Conservation (phyloP, 805 yeast species). For the Zygosaccharomyces bailii region DNA sequence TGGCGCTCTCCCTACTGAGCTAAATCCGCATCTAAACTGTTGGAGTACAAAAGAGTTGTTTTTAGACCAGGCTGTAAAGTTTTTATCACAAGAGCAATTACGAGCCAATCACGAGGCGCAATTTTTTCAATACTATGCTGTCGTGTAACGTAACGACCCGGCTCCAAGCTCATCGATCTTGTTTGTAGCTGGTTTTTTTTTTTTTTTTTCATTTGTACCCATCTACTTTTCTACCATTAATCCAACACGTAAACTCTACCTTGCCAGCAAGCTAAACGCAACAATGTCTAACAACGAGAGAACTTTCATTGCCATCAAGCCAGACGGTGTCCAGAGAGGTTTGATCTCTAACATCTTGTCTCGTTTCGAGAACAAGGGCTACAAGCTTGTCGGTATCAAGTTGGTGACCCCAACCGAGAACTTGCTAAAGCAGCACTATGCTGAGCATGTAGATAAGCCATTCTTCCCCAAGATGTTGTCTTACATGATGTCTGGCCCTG, state of each 20-base stretch:
- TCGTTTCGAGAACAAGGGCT: conserved; percentile 97
- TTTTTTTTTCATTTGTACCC: neutral
- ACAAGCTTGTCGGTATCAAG: conserved; percentile 94
- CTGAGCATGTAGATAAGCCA: conserved; percentile 92
- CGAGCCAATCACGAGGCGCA: conserved; percentile 6
- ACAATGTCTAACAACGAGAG: conserved; percentile 52
- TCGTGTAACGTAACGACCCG: neutral
- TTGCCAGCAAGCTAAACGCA: neutral
- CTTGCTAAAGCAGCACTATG: conserved; percentile 89
- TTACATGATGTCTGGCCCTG: conserved; percentile 98
- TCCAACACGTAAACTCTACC: neutral
- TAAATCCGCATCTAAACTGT: conserved; percentile 35
- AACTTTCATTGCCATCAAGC: conserved; percentile 92
- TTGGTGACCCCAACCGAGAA: conserved; percentile 82
- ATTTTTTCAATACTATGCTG: too few relatives aligned
- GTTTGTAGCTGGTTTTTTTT: neutral
- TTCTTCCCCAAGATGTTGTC: conserved; percentile 95
- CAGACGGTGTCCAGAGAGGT: conserved; percentile 99
- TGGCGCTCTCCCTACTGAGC: conserved; percentile 47
- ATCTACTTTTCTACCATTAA: neutral
- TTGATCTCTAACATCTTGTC: conserved; percentile 82
- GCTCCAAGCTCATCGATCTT: neutral
- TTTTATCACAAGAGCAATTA: neutral
- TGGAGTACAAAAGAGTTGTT: neutral
- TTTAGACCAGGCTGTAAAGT: neutral